Evolutionary conservation across 768 basidiomycete genomes (phyloP).

Genomic region (Rhizopogon vulgaris): DNA sequence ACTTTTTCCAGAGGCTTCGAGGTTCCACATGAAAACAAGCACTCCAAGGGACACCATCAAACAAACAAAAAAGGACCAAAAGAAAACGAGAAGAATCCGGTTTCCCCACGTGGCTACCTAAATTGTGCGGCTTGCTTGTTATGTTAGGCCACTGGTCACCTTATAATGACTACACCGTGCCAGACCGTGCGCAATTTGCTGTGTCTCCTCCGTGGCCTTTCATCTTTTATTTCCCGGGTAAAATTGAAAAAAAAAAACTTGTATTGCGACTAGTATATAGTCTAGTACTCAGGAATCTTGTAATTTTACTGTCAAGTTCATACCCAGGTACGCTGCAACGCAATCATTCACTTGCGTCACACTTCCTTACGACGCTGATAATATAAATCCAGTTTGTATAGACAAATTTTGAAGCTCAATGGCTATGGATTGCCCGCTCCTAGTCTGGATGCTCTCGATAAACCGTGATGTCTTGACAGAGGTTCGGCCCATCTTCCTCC

Average conservation of each 20-base stretch:
- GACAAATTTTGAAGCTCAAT: not conserved
- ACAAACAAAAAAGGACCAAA: not conserved
- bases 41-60: not conserved
- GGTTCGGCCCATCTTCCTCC: slow-evolving; percentile 29
- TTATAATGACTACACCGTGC: slow-evolving; percentile 20
- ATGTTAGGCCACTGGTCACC: slow-evolving; percentile 9
- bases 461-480: slow-evolving; percentile 67
- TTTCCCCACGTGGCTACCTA: slow-evolving; percentile 21
- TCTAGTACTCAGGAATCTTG: not conserved
- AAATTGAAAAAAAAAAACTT: not conserved
- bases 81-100: slow-evolving; percentile 2
- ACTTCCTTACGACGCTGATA: not conserved
- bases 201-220: not conserved
- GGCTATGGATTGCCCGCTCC: slow-evolving; percentile 54
- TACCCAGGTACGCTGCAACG: slow-evolving; percentile 2
- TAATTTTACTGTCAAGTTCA: slow-evolving; percentile 1
- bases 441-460: slow-evolving; percentile 77
- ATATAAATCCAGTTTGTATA: not conserved
- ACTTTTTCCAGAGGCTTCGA: not conserved
- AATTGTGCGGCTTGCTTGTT: slow-evolving; percentile 21
- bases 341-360: not conserved
- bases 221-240: slow-evolving; percentile 1
- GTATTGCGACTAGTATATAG: not conserved
- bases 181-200: slow-evolving; percentile 2
- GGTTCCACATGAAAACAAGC: not conserved